These are phyloP conservation scores for Uromyces viciae-fabae DNA, from an alignment of 1,284 basidiomycete genomes.

Conservation along the genomic window DNA sequence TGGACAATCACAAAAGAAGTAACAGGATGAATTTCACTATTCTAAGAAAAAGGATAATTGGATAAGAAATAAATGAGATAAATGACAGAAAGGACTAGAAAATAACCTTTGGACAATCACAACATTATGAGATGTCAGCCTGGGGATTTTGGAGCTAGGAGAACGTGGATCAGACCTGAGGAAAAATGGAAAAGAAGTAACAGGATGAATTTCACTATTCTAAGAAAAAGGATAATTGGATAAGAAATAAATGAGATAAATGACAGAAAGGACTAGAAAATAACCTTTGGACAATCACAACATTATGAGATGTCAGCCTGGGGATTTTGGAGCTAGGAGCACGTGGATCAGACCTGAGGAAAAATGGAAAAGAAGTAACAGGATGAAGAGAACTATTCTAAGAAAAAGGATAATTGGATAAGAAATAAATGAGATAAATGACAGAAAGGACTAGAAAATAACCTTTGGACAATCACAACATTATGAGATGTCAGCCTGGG, in stretches of 20 bases:
- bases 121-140: too few species aligned
- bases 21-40: background rate
- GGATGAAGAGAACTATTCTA: background rate
- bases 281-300: background rate
- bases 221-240: background rate
- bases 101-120: too few species aligned
- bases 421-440: background rate
- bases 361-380: background rate
- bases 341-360: too few species aligned
- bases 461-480: too few species aligned
- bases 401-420: background rate
- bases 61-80: background rate
- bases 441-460: too few species aligned
- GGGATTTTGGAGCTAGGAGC: too few species aligned
- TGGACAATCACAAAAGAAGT: background rate
- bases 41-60: background rate
- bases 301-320: too few species aligned
- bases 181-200: background rate
- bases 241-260: background rate
- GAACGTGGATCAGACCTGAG: background rate
- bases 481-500: too few species aligned
- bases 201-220: background rate
- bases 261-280: background rate
- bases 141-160: too few species aligned
- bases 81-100: background rate